phyloP scores from a whole-genome alignment of 768 basidiomycete species.

The Suillus subaureus region DNA sequence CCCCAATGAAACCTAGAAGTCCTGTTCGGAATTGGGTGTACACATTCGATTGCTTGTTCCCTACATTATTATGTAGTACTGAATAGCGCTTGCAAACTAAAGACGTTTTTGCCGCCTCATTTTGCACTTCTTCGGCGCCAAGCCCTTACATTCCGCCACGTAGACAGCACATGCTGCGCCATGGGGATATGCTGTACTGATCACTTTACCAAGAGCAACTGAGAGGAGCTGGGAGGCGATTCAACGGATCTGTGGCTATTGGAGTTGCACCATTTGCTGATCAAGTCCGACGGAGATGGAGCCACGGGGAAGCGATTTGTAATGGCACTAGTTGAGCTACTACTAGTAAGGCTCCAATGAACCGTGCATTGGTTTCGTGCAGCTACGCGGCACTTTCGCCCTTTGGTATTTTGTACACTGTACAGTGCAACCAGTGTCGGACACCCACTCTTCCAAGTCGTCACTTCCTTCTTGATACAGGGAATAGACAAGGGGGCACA shows the following conservation, averaged over 20 bases:
- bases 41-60: background rate
- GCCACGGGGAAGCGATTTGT: background rate
- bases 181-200: background rate
- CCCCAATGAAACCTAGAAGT: too few species aligned
- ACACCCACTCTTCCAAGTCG: background rate
- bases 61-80: background rate
- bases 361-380: background rate
- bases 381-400: background rate
- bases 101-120: background rate
- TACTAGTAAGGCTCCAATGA: background rate
- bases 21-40: too few species aligned
- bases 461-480: background rate
- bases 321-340: background rate
- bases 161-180: background rate
- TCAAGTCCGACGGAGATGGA: background rate
- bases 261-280: background rate
- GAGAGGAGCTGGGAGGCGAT: background rate
- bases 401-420: background rate
- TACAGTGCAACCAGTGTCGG: background rate
- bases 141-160: background rate
- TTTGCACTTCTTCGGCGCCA: background rate
- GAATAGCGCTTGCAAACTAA: background rate
- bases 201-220: background rate
- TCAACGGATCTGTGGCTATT: background rate
- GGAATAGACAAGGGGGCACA: background rate